Evolutionary conservation across 139 green algal genomes (phyloP).

Genomic region (Micromonas pusilla): DNA sequence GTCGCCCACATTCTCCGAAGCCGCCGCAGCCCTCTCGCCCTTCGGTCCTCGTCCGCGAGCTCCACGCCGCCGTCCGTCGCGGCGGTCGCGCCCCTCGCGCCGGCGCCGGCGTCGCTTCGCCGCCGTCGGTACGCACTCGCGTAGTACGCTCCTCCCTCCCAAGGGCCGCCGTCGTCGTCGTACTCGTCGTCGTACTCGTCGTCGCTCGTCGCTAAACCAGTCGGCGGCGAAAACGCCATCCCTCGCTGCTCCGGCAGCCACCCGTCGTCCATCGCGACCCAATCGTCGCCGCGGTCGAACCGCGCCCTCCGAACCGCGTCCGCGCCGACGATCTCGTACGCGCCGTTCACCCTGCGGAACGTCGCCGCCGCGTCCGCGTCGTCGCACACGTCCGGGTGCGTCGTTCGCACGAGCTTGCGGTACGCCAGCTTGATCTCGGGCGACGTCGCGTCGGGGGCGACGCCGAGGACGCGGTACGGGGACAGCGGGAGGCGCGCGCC

Average conservation of each 20-base stretch:
- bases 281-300: not conserved
- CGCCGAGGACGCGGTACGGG: slow-evolving; percentile 83
- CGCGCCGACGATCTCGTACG: not conserved
- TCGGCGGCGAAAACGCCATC: not conserved
- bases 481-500: not conserved
- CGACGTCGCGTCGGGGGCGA: slow-evolving; percentile 48
- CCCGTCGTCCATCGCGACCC: not conserved
- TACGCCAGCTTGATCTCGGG: slow-evolving; percentile 46
- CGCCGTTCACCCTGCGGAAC: not conserved
- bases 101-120: too few species aligned
- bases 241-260: not conserved
- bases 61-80: too few species aligned
- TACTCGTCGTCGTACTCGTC: too few species aligned
- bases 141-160: too few species aligned
- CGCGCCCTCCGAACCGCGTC: not conserved
- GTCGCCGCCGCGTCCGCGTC: slow-evolving; percentile 36
- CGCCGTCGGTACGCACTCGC: too few species aligned
- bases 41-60: too few species aligned
- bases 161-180: too few species aligned
- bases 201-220: not conserved
- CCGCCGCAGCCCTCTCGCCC: too few species aligned
- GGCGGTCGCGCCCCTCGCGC: too few species aligned
- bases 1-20: too few species aligned
- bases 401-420: slow-evolving; percentile 33
- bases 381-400: slow-evolving; percentile 45